These are phyloP conservation scores for Pseudocercospora fijiensis DNA, from an alignment of 2,329 filamentous ascomycete species.

Conservation along the genomic window DNA sequence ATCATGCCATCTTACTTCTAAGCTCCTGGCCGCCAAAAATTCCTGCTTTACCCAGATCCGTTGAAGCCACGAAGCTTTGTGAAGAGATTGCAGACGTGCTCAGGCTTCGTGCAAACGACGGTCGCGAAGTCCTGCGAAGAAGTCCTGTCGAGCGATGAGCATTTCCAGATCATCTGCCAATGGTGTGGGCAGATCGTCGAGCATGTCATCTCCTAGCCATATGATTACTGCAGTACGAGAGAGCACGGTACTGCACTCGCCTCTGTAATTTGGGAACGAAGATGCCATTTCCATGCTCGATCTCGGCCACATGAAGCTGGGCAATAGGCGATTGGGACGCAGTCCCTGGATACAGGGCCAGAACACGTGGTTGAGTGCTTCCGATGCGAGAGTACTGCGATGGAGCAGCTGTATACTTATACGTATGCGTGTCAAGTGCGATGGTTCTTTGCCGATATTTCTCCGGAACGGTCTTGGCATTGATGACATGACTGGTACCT, in stretches of 20 bases:
- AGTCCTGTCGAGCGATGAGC: not conserved
- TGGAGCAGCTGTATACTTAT: not conserved
- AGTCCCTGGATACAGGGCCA: not conserved
- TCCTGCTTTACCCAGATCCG: not conserved
- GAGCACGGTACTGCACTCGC: not conserved
- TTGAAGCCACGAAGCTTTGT: not conserved
- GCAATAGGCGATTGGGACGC: not conserved
- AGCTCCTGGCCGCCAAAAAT: not conserved
- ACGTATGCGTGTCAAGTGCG: not conserved
- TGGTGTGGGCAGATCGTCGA: not conserved
- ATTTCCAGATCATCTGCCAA: not conserved
- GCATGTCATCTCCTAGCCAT: not conserved
- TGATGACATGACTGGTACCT: no score
- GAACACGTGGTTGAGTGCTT: not conserved
- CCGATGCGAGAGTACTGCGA: not conserved
- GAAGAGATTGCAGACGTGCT: not conserved
- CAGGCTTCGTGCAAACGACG: not conserved
- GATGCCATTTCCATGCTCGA: not conserved
- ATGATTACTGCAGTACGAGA: slow-evolving; percentile 6
- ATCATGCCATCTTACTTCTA: not conserved
- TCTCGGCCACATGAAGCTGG: not conserved
- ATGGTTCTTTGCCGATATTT: no score
- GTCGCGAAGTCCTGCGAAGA: not conserved
- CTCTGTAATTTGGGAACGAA: not conserved
- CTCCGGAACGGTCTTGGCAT: no score